Conservation (phyloP, 1,284 basidiomycete genomes). For the Rhodofomes roseus region DNA sequence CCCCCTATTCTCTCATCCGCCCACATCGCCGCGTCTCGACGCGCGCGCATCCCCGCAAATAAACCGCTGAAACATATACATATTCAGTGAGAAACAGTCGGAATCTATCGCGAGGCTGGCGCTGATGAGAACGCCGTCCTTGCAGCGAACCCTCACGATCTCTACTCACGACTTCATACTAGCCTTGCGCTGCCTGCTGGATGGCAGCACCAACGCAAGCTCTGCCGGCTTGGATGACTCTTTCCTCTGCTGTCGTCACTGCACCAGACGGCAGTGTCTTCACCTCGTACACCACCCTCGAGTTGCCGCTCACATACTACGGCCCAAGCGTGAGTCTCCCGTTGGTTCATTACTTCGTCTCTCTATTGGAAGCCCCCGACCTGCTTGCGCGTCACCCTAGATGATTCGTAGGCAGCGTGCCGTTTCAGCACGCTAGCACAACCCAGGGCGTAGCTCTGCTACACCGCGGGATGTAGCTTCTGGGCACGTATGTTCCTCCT, state of each 20-base stretch:
- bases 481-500: no score
- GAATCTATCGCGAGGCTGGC: not conserved
- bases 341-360: not conserved
- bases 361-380: not conserved
- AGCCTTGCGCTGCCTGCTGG: constrained; percentile 7
- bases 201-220: constrained; percentile 60
- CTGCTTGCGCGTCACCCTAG: no score
- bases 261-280: constrained; percentile 46
- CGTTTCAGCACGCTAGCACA: no score
- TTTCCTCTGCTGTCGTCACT: constrained; percentile 45
- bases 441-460: no score
- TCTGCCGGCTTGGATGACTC: constrained; percentile 63
- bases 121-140: constrained; percentile 2
- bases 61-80: not conserved
- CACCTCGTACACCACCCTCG: constrained; percentile 49
- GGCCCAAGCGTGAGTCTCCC: constrained; percentile 62
- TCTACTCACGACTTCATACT: constrained; percentile 25
- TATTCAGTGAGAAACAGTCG: not conserved
- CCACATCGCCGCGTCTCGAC: not conserved
- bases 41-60: not conserved
- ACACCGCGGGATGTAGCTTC: no score
- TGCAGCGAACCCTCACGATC: constrained; percentile 23
- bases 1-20: not conserved
- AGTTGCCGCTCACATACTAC: constrained; percentile 67
- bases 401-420: no score